Base-by-base conservation (phyloP, 192 early-diverging fungal genomes). In the Geranomyces variabilis region DNA sequence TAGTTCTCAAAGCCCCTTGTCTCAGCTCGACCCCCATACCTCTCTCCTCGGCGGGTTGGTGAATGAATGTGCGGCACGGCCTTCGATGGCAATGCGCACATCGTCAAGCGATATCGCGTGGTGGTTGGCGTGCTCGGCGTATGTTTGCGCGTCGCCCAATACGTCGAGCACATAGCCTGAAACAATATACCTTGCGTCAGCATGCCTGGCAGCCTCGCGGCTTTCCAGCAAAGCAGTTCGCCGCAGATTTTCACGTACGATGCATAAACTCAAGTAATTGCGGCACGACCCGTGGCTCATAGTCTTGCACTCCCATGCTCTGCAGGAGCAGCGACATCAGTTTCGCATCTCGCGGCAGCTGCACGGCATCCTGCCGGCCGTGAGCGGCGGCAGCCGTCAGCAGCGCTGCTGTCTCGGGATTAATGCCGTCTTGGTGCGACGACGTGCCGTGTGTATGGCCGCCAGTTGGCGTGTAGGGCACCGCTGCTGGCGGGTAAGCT, bases 201-300 rank as follows among this genome's bases (percentile, higher is more conserved):
- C 45, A 19, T n/a, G n/a, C n/a, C n/a, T n/a, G n/a, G n/a, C n/a
- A n/a, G n/a, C n/a, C n/a, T n/a, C n/a, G n/a, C n/a, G 46, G 46
- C 46, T 47, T 47, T 19, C 19, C 12, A 19, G 19, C 46, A 47
- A 10, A 10, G 12, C 46, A 47, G 19, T 13, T 10, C 19, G 12
- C 10, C 46, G 46, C 46, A 47, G 46, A 47, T 13, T 47, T 47
- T 47, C n/a, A 77, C 82, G 48, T 82, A 93, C 93, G 79, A 80
- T 97, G 92, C 47, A 92, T 88, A 79, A 97, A 96, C 81, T 99
- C 96, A 17, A 97, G 83, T 49, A 97, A 74, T 70, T 94, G 94
- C 60, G 93, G 92, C 26, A 96, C 89, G 26, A 96, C 95, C 76
- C 90, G 87, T 7, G 93, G 93, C 66, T 96, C 94, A 75, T 91